Evolutionary conservation across 2,329 filamentous ascomycete genomes (phyloP).

Genomic region (Sporothrix dimorphospora): DNA sequence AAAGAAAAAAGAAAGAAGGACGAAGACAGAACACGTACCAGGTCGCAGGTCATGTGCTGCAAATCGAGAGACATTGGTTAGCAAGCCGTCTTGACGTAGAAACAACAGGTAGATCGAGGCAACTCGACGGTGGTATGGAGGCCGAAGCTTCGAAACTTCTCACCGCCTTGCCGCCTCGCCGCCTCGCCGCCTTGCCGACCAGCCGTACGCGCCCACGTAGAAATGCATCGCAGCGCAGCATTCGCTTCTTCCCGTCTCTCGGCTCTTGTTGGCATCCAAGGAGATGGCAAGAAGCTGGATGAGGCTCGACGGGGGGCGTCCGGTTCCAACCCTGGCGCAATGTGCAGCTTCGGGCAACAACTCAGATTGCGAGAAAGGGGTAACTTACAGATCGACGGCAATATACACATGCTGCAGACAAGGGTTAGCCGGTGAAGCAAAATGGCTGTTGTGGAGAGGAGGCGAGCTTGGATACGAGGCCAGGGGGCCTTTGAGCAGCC

Average conservation of each 20-base stretch:
- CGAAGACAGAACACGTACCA: constrained; percentile 62
- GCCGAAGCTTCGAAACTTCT: neutral
- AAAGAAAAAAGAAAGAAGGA: neutral
- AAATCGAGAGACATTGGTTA: constrained; percentile 34
- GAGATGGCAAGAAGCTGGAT: neutral
- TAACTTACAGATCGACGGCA: constrained; percentile 87
- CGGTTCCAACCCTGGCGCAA: neutral
- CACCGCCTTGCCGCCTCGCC: neutral
- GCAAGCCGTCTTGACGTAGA: constrained; percentile 28
- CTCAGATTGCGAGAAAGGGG: neutral
- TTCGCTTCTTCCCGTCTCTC: constrained; percentile 1
- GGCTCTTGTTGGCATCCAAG: neutral
- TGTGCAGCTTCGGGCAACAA: neutral
- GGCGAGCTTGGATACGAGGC: constrained; percentile 9
- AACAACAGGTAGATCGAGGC: constrained; percentile 20
- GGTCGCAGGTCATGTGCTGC: constrained; percentile 91
- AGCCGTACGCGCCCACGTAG: constrained; percentile 1
- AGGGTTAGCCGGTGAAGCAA: constrained; percentile 39
- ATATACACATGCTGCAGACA: constrained; percentile 77
- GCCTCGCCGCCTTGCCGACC: neutral
- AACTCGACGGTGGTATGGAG: neutral
- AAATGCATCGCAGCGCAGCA: constrained; percentile 13
- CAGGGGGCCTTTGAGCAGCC: constrained; percentile 12
- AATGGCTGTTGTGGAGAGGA: neutral
- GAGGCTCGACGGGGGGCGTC: neutral